Conservation (phyloP, 1,284 basidiomycete genomes). For the Trichosporon coremiiforme region DNA sequence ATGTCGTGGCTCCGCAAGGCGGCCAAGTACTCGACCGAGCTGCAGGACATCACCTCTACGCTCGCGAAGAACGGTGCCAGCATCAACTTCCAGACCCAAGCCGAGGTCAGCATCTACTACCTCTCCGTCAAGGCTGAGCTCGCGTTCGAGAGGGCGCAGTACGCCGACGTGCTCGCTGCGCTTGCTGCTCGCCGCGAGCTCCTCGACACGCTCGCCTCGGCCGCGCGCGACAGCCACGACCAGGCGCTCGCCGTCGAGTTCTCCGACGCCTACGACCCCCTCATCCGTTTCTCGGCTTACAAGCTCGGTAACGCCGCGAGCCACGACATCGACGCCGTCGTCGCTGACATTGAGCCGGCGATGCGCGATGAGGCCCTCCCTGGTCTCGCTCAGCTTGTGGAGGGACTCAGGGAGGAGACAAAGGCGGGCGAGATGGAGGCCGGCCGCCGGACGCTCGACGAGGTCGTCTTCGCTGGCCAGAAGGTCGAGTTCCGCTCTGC, state of each 20-base stretch:
- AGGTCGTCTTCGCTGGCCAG: conserved; percentile 77
- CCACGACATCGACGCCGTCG: conserved; percentile 80
- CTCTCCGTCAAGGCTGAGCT: conserved; percentile 55
- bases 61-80: conserved; percentile 53
- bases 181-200: conserved; percentile 70
- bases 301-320: conserved; percentile 68
- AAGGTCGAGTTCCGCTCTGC: conserved; percentile 84
- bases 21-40: conserved; percentile 76
- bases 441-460: conserved; percentile 63
- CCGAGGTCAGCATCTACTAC: conserved; percentile 57
- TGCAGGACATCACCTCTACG: conserved; percentile 72
- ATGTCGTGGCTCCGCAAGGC: conserved; percentile 73
- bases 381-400: conserved; percentile 40
- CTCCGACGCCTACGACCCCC: conserved; percentile 85
- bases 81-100: conserved; percentile 42
- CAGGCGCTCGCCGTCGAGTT: conserved; percentile 86
- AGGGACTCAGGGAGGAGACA: conserved; percentile 42
- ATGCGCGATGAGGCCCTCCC: conserved; percentile 61
- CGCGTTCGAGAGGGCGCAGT: conserved; percentile 64
- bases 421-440: conserved; percentile 59
- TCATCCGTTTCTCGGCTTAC: conserved; percentile 90
- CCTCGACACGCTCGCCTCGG: conserved; percentile 69
- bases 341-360: conserved; percentile 68
- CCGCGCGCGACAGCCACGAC: conserved; percentile 66
- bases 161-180: conserved; percentile 75